Conservation (phyloP, 1,139 yeast species). For the Scheffersomyces stambukii region DNA sequence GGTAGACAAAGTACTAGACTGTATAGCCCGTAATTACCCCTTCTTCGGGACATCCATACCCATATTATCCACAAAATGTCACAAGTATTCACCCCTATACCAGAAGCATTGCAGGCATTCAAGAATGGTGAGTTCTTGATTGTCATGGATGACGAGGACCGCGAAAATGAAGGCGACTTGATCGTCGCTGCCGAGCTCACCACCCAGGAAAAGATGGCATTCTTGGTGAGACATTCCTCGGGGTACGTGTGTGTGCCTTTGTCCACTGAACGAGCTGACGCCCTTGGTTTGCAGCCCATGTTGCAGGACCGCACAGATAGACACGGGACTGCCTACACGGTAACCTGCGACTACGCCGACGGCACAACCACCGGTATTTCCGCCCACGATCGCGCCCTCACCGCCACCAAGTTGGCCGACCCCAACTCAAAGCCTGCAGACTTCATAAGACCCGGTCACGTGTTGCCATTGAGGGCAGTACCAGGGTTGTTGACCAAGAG, state of each 20-base stretch:
- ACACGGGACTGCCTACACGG: conserved; percentile 96
- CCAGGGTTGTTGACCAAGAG: conserved; percentile 79
- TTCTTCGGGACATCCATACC: background rate
- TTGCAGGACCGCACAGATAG: conserved; percentile 63
- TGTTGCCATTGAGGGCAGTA: conserved; percentile 87
- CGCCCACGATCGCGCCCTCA: conserved; percentile 88
- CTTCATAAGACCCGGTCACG: conserved; percentile 89
- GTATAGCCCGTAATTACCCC: too few species aligned
- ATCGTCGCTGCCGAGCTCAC: conserved; percentile 83
- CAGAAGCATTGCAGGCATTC: conserved; percentile 74
- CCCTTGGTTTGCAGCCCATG: conserved; percentile 79
- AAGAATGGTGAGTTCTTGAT: conserved; percentile 84
- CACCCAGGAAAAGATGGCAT: conserved; percentile 90
- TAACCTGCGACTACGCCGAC: conserved; percentile 76
- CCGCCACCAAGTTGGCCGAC: conserved; percentile 70
- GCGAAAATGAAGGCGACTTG: conserved; percentile 97
- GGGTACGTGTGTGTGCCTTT: conserved; percentile 95
- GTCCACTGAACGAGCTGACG: conserved; percentile 72
- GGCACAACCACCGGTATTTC: conserved; percentile 98
- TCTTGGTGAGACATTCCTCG: conserved; percentile 80
- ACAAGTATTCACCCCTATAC: conserved; percentile 11
- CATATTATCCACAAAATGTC: conserved; percentile 6
- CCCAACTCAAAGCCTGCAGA: conserved; percentile 53
- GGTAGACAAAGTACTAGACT: too few species aligned
- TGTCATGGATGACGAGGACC: conserved; percentile 92